Evolutionary conservation across 306 rosid species (phyloP), one percentile per base, ranked within the genome.

Genomic region (Erythrophleum fordii): DNA sequence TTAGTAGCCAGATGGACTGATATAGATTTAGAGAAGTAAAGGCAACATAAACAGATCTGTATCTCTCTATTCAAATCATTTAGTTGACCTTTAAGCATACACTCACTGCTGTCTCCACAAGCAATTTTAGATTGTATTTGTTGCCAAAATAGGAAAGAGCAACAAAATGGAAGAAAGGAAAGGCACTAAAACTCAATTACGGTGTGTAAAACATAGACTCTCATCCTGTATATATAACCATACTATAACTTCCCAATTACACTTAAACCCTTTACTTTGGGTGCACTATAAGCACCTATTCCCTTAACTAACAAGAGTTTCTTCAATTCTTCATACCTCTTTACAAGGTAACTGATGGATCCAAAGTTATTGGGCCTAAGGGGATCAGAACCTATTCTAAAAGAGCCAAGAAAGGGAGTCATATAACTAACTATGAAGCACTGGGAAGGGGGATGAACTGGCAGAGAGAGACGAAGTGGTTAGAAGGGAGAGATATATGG

Each of bases 41-140:
- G 67, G 70, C 3, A 81, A 42, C 62, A 72, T 28, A 73, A 13
- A 66, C 20, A 65, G n/a, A 67, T 25, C 20, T 28, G 48, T 12
- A 46, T 28, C 59, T 4, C 64, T 76, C 82, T 45, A 72, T 48
- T 71, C n/a, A 66, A 80, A 77, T 56, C 80, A 67, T 29, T 77
- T 66, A 77, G 59, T 25, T 39, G 8, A 66, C 28, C 76, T 73
- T 56, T 28, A 73, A 4, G n/a, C 75, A 31, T 70, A 51, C 34
- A 76, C 8, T 34, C 6, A n/a, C 28, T 59, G 78, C 49, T 72
- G 60, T 62, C 68, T 73, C 51, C 44, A 39, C 73, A 11, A 65
- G 44, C 61, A 66, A 12, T 56, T 77, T 66, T 48, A 13, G 16
- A 49, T 49, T 17, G 55, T 49, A 49, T 49, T 14, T 17, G 20